Evolutionary conservation across 768 basidiomycete species (phyloP).

Genomic region (Leccinum sublutescens): DNA sequence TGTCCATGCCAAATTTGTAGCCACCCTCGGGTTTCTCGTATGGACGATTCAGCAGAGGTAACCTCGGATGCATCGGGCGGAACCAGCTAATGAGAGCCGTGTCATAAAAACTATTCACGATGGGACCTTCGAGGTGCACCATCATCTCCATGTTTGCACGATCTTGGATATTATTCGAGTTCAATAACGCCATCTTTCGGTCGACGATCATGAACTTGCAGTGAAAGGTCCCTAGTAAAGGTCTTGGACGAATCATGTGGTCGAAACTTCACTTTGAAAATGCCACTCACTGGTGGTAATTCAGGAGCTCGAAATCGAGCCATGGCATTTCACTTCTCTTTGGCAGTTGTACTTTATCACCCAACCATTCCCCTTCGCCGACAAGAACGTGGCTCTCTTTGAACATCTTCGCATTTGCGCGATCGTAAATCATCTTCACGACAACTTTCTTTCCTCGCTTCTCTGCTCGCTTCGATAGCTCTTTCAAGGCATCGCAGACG

Average conservation of each 20-base stretch:
- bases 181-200: constrained; percentile 60
- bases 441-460: constrained; percentile 48
- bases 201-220: constrained; percentile 71
- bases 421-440: constrained; percentile 69
- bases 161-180: constrained; percentile 69
- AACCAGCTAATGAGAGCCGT: constrained; percentile 63
- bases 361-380: constrained; percentile 42
- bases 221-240: constrained; percentile 66
- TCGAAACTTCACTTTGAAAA: neutral
- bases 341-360: constrained; percentile 50
- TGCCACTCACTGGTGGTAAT: constrained; percentile 42
- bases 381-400: constrained; percentile 46
- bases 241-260: constrained; percentile 26
- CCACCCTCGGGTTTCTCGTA: constrained; percentile 31
- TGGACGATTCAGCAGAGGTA: constrained; percentile 39
- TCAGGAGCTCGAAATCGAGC: constrained; percentile 59
- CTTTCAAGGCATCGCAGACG: constrained; percentile 49
- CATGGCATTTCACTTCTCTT: constrained; percentile 55
- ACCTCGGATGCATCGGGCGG: constrained; percentile 43
- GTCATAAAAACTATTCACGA: constrained; percentile 71
- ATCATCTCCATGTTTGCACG: constrained; percentile 57
- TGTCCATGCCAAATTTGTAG: constrained; percentile 41
- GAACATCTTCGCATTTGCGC: constrained; percentile 57
- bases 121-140: constrained; percentile 67
- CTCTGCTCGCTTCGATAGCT: constrained; percentile 49